Evolutionary conservation across 2,329 filamentous ascomycete species (phyloP), one percentile per base, ranked within the genome.

Genomic region (Arachnomyces sp.): DNA sequence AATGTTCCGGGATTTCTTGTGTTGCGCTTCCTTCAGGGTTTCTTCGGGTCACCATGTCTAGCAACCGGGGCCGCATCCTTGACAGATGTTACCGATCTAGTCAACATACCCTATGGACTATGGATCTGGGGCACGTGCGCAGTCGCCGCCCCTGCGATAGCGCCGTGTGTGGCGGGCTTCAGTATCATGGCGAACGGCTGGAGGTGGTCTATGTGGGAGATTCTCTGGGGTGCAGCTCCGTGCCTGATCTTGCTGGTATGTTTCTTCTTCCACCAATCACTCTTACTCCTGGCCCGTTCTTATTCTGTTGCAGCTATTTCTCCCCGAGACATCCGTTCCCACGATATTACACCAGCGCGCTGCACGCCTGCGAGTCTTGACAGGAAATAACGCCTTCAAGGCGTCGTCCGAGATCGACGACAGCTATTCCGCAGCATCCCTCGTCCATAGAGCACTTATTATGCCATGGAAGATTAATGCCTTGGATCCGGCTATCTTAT

Each of bases 131-230:
- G 77, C 2, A 62, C 69, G 2, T 51, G 54, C 5, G 57, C 56
- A 2, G 53, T 55, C 62, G 68, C 39, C 36, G 71, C 66, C 1
- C 74, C 72, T 0, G 76, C 77, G 7, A 65, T 82, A 0, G 79
- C 79, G 0, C 77, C 79, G 3, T 58, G 82, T 0, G 61, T 83
- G 4, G 72, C 71, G 2, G 77, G 77, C 3, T 83, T 77, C 55
- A 67, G 73, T 4, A 76, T 81, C 4, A 66, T 69, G 2, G 70
- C 65, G 3, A 68, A 76, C 56, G 62, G 60, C 38, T 83, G 78
- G 78, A 67, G 76, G n/a, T 82, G 77, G 78, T 73, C 74, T 0
- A 79, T 54, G n/a, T 53, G 74, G 66, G 76, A 81, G 52, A 74
- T 81, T 40, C 64, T 82, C 42, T 82, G 77, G 76, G 67, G 74